Base-by-base conservation (phyloP, 495 filamentous ascomycete species). In the Podospora anserina region DNA sequence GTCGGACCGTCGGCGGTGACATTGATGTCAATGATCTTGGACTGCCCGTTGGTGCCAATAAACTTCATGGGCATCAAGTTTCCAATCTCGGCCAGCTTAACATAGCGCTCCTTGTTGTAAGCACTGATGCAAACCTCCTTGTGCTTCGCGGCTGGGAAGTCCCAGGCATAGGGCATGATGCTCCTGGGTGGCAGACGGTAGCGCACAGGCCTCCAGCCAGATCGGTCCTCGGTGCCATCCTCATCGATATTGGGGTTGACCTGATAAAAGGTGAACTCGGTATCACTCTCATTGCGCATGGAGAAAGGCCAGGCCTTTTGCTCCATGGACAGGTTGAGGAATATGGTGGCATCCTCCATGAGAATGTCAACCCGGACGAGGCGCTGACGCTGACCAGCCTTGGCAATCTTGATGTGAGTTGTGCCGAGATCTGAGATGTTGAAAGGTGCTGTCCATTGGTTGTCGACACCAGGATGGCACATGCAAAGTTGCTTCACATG, bases 101-200 rank as follows among this genome's bases (percentile, higher is more conserved):
- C 90, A 75, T 95, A 91, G 58, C 94, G 85, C 71, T 94, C 91
- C 77, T 90, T 94, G 63, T 88, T 88, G 72, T 90, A 88, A 26
- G 90, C 89, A 55, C 80, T 89, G 75, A 99, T 84, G 57, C 97
- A 87, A 44, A 98, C 86, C 75, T 97, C 94, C 77, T 95, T 97
- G 79, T 90, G 90, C 79, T 96, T 97, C n/a, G 93, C 92, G 5
- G 95, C 93, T 2, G 95, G 95, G 80, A 95, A 98, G 76, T 99
- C 96, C 95, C 95, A 99, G 32, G 95, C 94, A 76, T 99, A 99
- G 4, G 96, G 94, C 95, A 99, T 99, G 79, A 98, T 97, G 77
- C 94, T 97, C 39, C 96, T 86, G 6, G 93, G 88, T 3, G 95
- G 95, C 16, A 99, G 85, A n/a, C 94, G 91, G 76, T 99, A 99